Percentiles rank a stretch among this genome's conserved stretches.
Evolutionary conservation across 768 basidiomycete species (phyloP).

Genomic region (Cubamyces sp.): DNA sequence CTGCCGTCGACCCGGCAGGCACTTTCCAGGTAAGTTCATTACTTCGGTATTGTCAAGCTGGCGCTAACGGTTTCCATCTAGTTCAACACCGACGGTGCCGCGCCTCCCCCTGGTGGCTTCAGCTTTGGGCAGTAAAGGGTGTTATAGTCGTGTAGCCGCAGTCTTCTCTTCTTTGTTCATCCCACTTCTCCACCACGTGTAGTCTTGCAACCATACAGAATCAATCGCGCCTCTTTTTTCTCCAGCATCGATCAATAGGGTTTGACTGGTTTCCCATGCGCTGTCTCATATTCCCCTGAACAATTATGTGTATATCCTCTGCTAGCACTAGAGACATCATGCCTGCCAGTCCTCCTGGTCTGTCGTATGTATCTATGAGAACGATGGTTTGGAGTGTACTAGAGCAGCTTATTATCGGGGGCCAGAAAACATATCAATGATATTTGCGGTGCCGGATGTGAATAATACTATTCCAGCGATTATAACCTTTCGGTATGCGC

Average conservation of each 20-base stretch:
- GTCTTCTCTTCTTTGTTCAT: conserved; percentile 16
- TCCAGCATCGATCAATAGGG: conserved; percentile 9
- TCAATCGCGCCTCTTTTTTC: conserved; percentile 15
- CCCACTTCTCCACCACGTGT: conserved; percentile 22
- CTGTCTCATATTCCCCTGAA: conserved; percentile 19
- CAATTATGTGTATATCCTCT: conserved; percentile 19
- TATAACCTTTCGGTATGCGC: neutral
- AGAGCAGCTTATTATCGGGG: neutral
- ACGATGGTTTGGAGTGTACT: neutral
- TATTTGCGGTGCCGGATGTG: no score
- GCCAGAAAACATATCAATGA: no score
- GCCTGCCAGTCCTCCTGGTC: conserved; percentile 10
- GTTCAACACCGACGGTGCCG: conserved; percentile 86
- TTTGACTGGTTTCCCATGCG: conserved; percentile 12
- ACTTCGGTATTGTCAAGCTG: neutral
- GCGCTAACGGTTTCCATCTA: conserved; percentile 32
- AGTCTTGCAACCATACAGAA: conserved; percentile 28
- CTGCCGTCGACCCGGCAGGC: conserved; percentile 74
- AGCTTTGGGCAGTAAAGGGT: conserved; percentile 76
- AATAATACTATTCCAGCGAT: neutral
- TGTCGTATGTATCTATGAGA: no score
- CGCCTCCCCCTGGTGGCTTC: conserved; percentile 95
- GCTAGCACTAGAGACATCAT: conserved; percentile 10
- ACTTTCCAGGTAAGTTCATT: conserved; percentile 66
- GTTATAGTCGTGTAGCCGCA: conserved; percentile 21